Conservation (phyloP, 2,329 filamentous ascomycete genomes). For the Podosphaera xanthii region DNA sequence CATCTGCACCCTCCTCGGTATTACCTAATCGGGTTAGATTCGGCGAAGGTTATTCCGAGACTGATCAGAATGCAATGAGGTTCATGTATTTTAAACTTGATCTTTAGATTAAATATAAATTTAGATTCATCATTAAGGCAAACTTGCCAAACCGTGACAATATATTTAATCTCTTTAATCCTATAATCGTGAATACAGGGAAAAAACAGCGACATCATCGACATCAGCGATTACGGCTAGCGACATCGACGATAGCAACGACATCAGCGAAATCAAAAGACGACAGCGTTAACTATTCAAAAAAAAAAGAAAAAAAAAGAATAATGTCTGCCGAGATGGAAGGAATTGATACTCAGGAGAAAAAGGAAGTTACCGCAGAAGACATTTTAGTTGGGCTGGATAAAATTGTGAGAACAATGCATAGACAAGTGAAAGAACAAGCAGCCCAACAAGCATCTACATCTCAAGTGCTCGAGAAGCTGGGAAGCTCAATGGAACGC, state of each 20-base stretch:
- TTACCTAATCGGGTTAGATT: too few relatives aligned
- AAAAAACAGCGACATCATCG: not conserved
- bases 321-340: not conserved
- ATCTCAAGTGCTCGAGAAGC: not conserved
- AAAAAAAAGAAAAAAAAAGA: not conserved
- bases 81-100: too few relatives aligned
- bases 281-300: not conserved
- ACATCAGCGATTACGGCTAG: not conserved
- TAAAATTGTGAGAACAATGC: not conserved
- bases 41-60: too few relatives aligned
- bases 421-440: too few relatives aligned
- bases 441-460: not conserved
- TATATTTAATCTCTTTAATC: not conserved
- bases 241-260: not conserved
- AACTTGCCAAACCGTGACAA: not conserved
- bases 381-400: not conserved
- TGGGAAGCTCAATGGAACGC: not conserved
- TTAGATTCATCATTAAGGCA: too few relatives aligned
- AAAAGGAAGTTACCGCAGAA: not conserved
- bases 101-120: too few relatives aligned
- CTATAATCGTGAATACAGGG: not conserved
- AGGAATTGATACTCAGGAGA: not conserved
- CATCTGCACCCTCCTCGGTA: too few relatives aligned
- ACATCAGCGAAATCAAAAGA: not conserved
- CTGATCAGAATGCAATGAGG: too few relatives aligned